Evolutionary conservation across 1,284 basidiomycete species (phyloP).

Genomic region (Athelia psychrophila): DNA sequence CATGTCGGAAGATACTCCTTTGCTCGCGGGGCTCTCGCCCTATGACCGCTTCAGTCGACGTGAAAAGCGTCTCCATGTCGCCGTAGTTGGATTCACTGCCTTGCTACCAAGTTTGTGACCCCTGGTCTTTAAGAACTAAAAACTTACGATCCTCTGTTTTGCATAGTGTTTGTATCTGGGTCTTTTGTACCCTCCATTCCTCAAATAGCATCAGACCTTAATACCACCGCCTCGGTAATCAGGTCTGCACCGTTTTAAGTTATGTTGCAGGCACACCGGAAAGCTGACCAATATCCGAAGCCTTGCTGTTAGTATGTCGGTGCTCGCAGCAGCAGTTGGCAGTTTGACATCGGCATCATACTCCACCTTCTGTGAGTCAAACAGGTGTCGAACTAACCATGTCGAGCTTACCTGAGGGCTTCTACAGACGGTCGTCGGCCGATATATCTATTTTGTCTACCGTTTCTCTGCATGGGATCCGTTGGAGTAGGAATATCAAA

Average conservation of each 20-base stretch:
- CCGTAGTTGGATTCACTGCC: conserved; percentile 49
- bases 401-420: neutral
- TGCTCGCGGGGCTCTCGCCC: neutral
- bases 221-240: conserved; percentile 52
- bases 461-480: conserved; percentile 57
- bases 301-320: conserved; percentile 39
- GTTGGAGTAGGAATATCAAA: conserved; percentile 54
- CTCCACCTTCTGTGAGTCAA: conserved; percentile 43
- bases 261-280: neutral
- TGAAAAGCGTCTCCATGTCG: conserved; percentile 46
- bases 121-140: conserved; percentile 33
- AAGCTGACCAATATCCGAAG: conserved; percentile 21
- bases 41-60: conserved; percentile 48
- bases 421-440: neutral
- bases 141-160: neutral
- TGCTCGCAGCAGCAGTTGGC: conserved; percentile 38
- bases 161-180: conserved; percentile 61
- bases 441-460: conserved; percentile 51
- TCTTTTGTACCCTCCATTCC: conserved; percentile 72
- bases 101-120: conserved; percentile 44
- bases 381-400: neutral
- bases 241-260: conserved; percentile 34
- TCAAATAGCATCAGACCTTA: conserved; percentile 58
- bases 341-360: conserved; percentile 54
- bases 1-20: neutral